Conservation (phyloP, 768 basidiomycete species). For the Termitomyces eurrhizus region DNA sequence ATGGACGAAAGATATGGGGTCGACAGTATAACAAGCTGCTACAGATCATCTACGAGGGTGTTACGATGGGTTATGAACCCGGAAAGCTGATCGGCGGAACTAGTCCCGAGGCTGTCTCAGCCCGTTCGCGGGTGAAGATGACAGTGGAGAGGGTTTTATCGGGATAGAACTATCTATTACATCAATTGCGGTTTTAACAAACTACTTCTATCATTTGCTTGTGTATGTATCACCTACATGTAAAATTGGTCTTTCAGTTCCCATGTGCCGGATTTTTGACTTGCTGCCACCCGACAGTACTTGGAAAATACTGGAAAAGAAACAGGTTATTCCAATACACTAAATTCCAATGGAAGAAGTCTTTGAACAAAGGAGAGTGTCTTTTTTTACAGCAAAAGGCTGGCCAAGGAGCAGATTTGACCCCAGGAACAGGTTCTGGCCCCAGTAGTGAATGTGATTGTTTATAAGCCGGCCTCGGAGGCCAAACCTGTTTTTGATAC, state of each 20-base stretch:
- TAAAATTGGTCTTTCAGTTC: neutral
- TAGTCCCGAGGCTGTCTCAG: constrained; percentile 57
- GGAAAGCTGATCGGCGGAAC: constrained; percentile 53
- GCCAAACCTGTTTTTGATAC: neutral
- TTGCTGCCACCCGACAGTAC: too few species aligned
- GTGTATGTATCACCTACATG: neutral
- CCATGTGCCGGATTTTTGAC: neutral
- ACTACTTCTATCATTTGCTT: neutral
- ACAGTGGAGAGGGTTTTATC: constrained; percentile 56
- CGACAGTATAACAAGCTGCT: constrained; percentile 76
- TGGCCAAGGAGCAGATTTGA: too few species aligned
- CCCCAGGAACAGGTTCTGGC: too few species aligned
- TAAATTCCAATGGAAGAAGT: too few species aligned
- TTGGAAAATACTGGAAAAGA: too few species aligned
- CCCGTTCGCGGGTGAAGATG: constrained; percentile 58
- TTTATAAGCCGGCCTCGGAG: neutral
- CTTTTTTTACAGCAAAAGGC: too few species aligned
- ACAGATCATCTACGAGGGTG: constrained; percentile 58
- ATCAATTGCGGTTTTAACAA: too few species aligned
- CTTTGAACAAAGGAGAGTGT: too few species aligned
- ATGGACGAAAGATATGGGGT: constrained; percentile 67
- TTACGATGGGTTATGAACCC: constrained; percentile 48
- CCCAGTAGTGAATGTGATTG: neutral
- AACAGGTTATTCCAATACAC: too few species aligned
- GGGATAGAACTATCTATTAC: neutral